phyloP scores from a whole-genome alignment of 208 protist genomes.

The Novymonas esmeraldas region DNA sequence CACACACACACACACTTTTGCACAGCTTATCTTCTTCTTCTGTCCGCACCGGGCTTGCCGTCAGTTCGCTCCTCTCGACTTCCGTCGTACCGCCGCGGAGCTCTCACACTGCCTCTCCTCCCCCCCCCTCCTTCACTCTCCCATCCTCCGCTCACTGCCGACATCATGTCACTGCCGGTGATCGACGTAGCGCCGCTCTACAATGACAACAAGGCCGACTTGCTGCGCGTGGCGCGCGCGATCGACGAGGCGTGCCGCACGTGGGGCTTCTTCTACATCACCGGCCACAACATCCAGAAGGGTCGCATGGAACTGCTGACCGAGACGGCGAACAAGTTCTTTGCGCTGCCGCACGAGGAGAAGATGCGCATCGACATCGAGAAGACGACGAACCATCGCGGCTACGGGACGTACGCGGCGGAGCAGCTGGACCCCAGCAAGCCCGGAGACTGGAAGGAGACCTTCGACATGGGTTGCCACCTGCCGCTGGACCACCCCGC shows the following conservation, averaged over 20 bases:
- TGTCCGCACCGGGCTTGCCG: neutral
- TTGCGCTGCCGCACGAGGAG: conserved; percentile 60
- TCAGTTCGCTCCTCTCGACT: too few relatives aligned
- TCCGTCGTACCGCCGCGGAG: neutral
- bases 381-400: conserved; percentile 56
- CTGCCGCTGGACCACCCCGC: conserved; percentile 54
- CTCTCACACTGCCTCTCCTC: too few relatives aligned
- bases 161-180: conserved; percentile 51
- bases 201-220: conserved; percentile 35
- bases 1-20: neutral
- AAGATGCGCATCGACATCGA: conserved; percentile 76
- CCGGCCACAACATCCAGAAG: conserved; percentile 59
- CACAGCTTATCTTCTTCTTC: neutral
- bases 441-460: conserved; percentile 71
- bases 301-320: conserved; percentile 45
- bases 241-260: conserved; percentile 75
- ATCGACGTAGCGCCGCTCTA: conserved; percentile 77
- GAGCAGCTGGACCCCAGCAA: conserved; percentile 62
- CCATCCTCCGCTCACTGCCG: neutral
- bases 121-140: neutral
- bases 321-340: conserved; percentile 59
- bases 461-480: conserved; percentile 72
- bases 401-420: conserved; percentile 52
- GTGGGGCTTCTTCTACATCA: conserved; percentile 89
- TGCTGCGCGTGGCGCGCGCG: conserved; percentile 48